Percentiles rank a stretch among this genome's conserved stretches.
These are phyloP conservation scores for Heliocybe sulcata DNA, from an alignment of 1,284 basidiomycete genomes.

Conservation along the genomic window DNA sequence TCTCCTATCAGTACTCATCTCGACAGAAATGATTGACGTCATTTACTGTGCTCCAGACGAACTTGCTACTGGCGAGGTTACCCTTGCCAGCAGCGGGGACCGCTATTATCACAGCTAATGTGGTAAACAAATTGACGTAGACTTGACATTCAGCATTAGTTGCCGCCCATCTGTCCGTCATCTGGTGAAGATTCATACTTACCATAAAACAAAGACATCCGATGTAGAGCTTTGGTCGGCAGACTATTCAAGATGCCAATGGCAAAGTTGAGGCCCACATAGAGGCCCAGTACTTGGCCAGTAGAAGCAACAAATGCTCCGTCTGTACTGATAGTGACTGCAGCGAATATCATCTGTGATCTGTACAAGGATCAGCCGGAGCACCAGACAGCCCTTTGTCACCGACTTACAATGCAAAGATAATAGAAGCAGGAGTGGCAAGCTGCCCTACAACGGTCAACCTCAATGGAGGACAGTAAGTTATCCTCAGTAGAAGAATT, in stretches of 20 bases:
- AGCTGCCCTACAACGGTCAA: constrained; percentile 15
- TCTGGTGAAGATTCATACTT: too few species aligned
- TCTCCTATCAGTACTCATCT: neutral
- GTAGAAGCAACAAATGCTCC: constrained; percentile 12
- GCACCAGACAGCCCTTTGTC: neutral
- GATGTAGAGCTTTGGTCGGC: constrained; percentile 11
- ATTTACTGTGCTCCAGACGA: constrained; percentile 12
- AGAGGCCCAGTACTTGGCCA: constrained; percentile 12
- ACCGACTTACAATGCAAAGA: constrained; percentile 11
- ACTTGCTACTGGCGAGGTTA: constrained; percentile 9
- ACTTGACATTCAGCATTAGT: too few species aligned
- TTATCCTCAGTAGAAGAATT: neutral
- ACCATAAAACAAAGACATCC: constrained; percentile 10
- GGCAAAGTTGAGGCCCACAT: constrained; percentile 11
- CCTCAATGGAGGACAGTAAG: constrained; percentile 6
- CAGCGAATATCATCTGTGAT: constrained; percentile 15
- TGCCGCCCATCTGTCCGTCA: too few species aligned
- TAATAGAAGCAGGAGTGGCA: constrained; percentile 14
- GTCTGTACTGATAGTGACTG: constrained; percentile 13
- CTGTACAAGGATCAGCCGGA: neutral
- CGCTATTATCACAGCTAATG: constrained; percentile 12
- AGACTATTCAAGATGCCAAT: constrained; percentile 13
- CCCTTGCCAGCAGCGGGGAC: constrained; percentile 9
- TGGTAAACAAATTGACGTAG: constrained; percentile 11
- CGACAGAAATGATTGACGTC: neutral